Percentiles rank a stretch among this genome's conserved stretches.
These are phyloP conservation scores for Solanum chmielewskii DNA, from an alignment of 257 asterid species.

Conservation along the genomic window DNA sequence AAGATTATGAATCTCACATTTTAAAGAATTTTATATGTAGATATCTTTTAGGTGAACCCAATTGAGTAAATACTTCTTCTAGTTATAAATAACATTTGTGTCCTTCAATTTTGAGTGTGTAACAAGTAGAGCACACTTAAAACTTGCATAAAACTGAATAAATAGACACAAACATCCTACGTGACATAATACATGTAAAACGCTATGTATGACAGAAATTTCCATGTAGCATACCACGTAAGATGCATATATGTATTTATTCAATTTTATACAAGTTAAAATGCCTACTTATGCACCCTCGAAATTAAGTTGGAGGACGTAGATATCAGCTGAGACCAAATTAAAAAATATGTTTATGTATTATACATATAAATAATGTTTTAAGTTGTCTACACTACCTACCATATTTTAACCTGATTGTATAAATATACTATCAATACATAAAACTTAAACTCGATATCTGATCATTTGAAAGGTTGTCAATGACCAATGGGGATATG, in stretches of 20 bases:
- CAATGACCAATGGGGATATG: not conserved
- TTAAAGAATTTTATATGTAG: not conserved
- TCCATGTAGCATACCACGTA: too few relatives aligned
- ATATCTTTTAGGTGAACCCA: not conserved
- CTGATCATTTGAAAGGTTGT: not conserved
- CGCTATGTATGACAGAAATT: too few relatives aligned
- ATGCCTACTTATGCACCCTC: too few relatives aligned
- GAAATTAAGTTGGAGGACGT: too few relatives aligned
- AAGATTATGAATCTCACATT: not conserved
- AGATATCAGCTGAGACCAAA: too few relatives aligned
- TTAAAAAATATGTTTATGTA: too few relatives aligned
- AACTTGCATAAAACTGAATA: too few relatives aligned
- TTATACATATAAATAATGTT: not conserved
- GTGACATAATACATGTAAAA: not conserved
- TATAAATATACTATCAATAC: not conserved
- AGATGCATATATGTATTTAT: too few relatives aligned
- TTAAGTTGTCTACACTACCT: not conserved
- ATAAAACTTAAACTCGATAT: not conserved
- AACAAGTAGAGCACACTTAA: not conserved
- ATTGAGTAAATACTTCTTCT: not conserved
- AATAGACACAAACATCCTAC: too few relatives aligned
- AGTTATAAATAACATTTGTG: too few relatives aligned
- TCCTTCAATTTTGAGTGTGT: not conserved
- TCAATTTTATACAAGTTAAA: too few relatives aligned
- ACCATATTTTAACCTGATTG: not conserved